phyloP scores from a whole-genome alignment of 129 eudicot genomes.

The Pseudognaphalium luteoalbum region DNA sequence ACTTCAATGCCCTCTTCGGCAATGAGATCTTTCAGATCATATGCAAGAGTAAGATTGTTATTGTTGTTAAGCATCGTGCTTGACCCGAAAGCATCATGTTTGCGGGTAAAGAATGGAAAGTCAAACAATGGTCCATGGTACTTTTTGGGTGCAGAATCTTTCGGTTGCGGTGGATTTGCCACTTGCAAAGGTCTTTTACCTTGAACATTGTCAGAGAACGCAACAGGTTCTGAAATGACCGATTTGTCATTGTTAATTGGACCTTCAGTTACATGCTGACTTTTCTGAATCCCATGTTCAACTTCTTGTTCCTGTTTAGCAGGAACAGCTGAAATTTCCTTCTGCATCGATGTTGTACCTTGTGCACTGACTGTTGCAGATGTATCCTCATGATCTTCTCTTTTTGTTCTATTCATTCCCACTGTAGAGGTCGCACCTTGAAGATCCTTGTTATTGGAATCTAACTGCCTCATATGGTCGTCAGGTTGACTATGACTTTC shows the following conservation, averaged over 20 bases:
- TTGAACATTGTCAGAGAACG: constrained; percentile 53
- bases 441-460: constrained; percentile 53
- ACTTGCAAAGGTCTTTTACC: constrained; percentile 52
- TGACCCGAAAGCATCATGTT: constrained; percentile 85
- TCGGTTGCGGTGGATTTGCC: constrained; percentile 50
- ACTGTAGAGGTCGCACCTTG: constrained; percentile 33
- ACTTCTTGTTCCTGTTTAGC: constrained; percentile 60
- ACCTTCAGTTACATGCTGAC: constrained; percentile 43
- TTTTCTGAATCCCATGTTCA: constrained; percentile 46
- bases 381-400: constrained; percentile 58
- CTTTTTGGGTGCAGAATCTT: constrained; percentile 71
- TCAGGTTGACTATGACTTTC: constrained; percentile 13
- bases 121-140: constrained; percentile 96
- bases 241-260: constrained; percentile 72
- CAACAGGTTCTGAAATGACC: constrained; percentile 43
- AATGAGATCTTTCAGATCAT: constrained; percentile 80
- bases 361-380: constrained; percentile 39
- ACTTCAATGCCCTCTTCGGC: constrained; percentile 65
- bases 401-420: constrained; percentile 39
- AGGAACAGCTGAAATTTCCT: constrained; percentile 39
- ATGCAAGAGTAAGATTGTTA: constrained; percentile 73
- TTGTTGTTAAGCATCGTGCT: constrained; percentile 70
- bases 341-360: constrained; percentile 58
- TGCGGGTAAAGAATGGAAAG: constrained; percentile 91
- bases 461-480: constrained; percentile 20